phyloP scores from a whole-genome alignment of 768 basidiomycete species.

The Terana coerulea region DNA sequence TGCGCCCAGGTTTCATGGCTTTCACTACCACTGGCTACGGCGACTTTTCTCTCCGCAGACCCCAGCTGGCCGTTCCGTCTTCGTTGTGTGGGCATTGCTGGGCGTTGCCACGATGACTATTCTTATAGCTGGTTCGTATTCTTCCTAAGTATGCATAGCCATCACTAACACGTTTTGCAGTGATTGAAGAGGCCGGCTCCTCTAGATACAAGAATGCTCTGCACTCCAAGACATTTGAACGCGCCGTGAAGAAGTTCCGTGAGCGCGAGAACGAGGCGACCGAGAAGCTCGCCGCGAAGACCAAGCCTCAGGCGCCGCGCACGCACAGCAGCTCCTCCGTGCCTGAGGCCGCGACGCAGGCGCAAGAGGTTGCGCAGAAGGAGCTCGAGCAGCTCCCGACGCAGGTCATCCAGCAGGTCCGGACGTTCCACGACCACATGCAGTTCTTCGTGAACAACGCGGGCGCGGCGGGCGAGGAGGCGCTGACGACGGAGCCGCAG shows the following conservation, averaged over 20 bases:
- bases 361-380: constrained; percentile 18
- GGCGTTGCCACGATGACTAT: constrained; percentile 77
- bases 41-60: constrained; percentile 59
- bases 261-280: constrained; percentile 21
- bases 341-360: background rate
- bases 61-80: constrained; percentile 69
- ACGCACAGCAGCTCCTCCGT: background rate
- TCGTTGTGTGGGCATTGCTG: constrained; percentile 74
- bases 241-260: constrained; percentile 44
- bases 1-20: constrained; percentile 54
- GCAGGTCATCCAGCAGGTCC: constrained; percentile 34
- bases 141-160: background rate
- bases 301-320: constrained; percentile 8
- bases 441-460: constrained; percentile 27
- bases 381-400: constrained; percentile 37
- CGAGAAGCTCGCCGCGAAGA: background rate
- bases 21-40: constrained; percentile 78
- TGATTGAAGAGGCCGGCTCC: constrained; percentile 64
- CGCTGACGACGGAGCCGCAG: constrained; percentile 3
- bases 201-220: constrained; percentile 59
- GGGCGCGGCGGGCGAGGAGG: constrained; percentile 1
- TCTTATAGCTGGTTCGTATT: constrained; percentile 57
- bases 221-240: constrained; percentile 41
- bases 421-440: constrained; percentile 39
- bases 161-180: constrained; percentile 28